phyloP scores from a whole-genome alignment of 164 flowering plant genomes.

The Piper betle region DNA sequence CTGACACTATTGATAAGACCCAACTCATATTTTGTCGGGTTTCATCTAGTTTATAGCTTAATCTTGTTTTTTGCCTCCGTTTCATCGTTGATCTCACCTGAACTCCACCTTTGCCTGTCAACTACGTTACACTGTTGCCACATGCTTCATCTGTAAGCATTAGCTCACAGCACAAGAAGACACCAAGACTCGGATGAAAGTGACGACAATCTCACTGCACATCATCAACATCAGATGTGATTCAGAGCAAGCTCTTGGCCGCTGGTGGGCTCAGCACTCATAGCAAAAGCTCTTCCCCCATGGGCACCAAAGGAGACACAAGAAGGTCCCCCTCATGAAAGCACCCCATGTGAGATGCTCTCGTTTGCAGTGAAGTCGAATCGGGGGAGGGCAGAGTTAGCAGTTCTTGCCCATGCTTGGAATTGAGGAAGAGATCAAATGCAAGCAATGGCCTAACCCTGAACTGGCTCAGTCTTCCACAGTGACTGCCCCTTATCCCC shows the following conservation, averaged over 20 bases:
- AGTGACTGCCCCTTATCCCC: too few species aligned
- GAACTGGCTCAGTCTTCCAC: too few species aligned
- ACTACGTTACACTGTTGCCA: neutral
- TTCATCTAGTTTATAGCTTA: neutral
- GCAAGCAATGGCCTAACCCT: too few species aligned
- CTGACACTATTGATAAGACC: neutral
- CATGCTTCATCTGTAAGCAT: neutral
- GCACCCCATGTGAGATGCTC: slow-evolving; percentile 7
- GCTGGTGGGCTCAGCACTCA: neutral
- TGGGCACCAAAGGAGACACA: neutral
- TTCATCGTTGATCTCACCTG: neutral
- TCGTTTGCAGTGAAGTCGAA: neutral
- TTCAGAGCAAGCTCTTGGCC: neutral
- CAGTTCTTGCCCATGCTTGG: neutral
- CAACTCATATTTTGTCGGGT: neutral
- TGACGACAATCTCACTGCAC: slow-evolving; percentile 1
- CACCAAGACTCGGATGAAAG: neutral
- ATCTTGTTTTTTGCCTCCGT: neutral
- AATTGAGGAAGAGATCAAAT: neutral
- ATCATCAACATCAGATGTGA: neutral
- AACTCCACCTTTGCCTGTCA: neutral
- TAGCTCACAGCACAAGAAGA: neutral
- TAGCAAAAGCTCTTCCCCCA: neutral
- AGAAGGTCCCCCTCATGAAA: slow-evolving; percentile 1
- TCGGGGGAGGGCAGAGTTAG: slow-evolving; percentile 1